phyloP scores from a whole-genome alignment of 768 basidiomycete genomes.

The Baorangia bicolor region DNA sequence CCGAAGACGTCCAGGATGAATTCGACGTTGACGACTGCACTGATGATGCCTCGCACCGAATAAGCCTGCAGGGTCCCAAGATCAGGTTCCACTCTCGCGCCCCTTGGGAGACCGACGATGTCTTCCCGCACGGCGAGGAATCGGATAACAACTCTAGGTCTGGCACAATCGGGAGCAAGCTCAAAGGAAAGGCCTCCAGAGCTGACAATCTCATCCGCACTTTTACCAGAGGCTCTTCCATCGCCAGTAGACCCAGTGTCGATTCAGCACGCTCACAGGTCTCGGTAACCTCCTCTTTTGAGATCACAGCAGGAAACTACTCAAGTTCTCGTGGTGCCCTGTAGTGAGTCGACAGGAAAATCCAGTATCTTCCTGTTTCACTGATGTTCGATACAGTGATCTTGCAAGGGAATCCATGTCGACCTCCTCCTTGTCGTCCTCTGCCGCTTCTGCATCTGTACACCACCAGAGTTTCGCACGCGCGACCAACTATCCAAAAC shows the following conservation, averaged over 20 bases:
- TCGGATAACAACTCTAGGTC: constrained; percentile 38
- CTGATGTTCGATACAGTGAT: constrained; percentile 38
- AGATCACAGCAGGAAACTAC: constrained; percentile 50
- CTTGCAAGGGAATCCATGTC: constrained; percentile 64
- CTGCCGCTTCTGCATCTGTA: constrained; percentile 12
- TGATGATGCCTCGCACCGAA: constrained; percentile 46
- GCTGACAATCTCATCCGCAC: constrained; percentile 43
- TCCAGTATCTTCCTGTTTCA: neutral
- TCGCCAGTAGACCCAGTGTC: constrained; percentile 53
- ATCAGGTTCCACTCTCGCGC: constrained; percentile 80
- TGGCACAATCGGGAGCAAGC: constrained; percentile 29
- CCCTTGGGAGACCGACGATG: constrained; percentile 74
- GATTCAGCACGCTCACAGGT: constrained; percentile 59
- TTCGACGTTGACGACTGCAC: constrained; percentile 39
- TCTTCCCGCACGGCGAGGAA: constrained; percentile 46
- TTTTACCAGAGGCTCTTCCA: constrained; percentile 44
- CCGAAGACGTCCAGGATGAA: constrained; percentile 35
- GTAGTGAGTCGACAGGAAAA: constrained; percentile 46
- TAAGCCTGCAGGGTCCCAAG: constrained; percentile 79
- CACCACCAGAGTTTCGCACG: constrained; percentile 45
- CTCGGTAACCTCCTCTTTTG: constrained; percentile 56
- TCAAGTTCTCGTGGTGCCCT: constrained; percentile 53
- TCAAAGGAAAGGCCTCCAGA: constrained; percentile 29
- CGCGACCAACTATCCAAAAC: constrained; percentile 6
- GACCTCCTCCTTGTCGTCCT: constrained; percentile 46